Conservation (phyloP, 805 yeast genomes). For the Cyberlindnera japonica region DNA sequence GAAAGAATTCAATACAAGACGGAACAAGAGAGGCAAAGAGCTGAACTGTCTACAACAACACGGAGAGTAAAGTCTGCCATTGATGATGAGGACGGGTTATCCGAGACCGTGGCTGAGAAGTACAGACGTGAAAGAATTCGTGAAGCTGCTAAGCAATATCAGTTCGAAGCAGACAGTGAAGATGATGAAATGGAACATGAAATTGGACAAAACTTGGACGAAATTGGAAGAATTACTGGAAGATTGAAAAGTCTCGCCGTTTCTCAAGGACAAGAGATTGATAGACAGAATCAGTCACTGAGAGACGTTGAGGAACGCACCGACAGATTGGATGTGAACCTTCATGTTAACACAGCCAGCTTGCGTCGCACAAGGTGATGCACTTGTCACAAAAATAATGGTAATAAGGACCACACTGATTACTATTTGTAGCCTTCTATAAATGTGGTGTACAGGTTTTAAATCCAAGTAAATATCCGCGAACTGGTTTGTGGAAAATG, state of each 20-base stretch:
- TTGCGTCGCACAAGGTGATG: conserved; percentile 40
- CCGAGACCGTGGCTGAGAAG: conserved; percentile 31
- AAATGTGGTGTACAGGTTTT: too few relatives aligned
- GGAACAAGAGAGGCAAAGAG: conserved; percentile 57
- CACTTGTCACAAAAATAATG: too few relatives aligned
- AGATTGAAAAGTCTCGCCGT: conserved; percentile 71
- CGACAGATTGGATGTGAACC: conserved; percentile 77
- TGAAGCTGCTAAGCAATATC: conserved; percentile 61
- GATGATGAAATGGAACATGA: conserved; percentile 92
- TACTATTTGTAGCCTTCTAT: too few relatives aligned
- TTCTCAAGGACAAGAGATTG: conserved; percentile 72
- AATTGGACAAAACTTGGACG: conserved; percentile 77
- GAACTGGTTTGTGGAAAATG: too few relatives aligned
- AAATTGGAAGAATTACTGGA: conserved; percentile 62
- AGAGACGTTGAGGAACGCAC: conserved; percentile 78
- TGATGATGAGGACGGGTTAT: conserved; percentile 35
- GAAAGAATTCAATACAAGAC: conserved; percentile 61
- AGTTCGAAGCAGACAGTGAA: conserved; percentile 86
- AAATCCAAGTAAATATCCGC: too few relatives aligned
- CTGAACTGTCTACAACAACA: conserved; percentile 58
- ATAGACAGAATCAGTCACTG: conserved; percentile 71
- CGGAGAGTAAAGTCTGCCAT: conserved; percentile 65
- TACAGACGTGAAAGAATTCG: conserved; percentile 36
- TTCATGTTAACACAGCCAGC: conserved; percentile 71
- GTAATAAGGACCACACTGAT: too few relatives aligned